phyloP scores from a whole-genome alignment of 345 rosid genomes.

The Aquilaria malaccensis region DNA sequence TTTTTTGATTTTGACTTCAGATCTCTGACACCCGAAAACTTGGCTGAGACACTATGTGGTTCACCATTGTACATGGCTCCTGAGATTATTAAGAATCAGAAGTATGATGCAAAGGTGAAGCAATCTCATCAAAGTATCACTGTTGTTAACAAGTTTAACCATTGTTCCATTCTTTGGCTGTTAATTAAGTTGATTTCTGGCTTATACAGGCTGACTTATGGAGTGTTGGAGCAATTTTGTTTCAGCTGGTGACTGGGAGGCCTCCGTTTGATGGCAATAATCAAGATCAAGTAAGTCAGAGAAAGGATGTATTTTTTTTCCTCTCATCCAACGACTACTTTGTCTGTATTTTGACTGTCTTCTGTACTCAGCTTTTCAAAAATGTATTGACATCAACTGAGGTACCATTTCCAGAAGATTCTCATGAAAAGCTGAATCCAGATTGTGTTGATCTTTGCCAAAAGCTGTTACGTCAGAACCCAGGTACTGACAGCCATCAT shows the following conservation, averaged over 20 bases:
- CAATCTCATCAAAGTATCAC: background rate
- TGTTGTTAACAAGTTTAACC: background rate
- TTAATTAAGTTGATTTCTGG: constrained; percentile 8
- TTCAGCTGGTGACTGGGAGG: constrained; percentile 75
- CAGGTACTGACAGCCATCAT: constrained; percentile 34
- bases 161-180: background rate
- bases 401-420: constrained; percentile 59
- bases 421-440: constrained; percentile 48
- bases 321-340: constrained; percentile 4
- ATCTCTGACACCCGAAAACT: constrained; percentile 55
- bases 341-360: constrained; percentile 13
- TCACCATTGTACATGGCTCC: constrained; percentile 94
- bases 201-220: constrained; percentile 72
- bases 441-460: constrained; percentile 75
- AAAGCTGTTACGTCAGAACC: constrained; percentile 57
- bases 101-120: constrained; percentile 88
- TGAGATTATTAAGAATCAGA: constrained; percentile 67
- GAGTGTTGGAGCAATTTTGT: constrained; percentile 86
- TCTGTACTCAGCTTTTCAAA: constrained; percentile 56
- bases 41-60: constrained; percentile 76
- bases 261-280: constrained; percentile 72
- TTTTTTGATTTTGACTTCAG: constrained; percentile 21
- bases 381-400: constrained; percentile 63
- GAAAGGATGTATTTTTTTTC: constrained; percentile 1
- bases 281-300: constrained; percentile 50